These are phyloP conservation scores for Colletotrichum abscissum DNA, from an alignment of 2,329 filamentous ascomycete species.

Conservation along the genomic window DNA sequence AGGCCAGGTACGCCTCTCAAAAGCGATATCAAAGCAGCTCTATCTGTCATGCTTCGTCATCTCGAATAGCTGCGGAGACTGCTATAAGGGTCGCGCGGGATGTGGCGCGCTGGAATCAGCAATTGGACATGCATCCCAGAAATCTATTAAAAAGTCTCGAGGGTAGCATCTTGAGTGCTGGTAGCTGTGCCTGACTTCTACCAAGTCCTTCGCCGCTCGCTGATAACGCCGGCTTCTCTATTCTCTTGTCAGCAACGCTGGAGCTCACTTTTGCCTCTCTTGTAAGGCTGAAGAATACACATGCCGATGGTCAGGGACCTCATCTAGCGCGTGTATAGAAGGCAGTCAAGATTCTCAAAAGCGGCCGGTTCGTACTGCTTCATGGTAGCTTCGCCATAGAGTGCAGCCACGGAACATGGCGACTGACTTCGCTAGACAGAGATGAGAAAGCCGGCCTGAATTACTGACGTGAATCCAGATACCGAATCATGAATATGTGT, in stretches of 20 bases:
- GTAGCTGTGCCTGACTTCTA: neutral
- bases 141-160: neutral
- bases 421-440: neutral
- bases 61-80: neutral
- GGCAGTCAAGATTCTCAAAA: neutral
- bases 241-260: neutral
- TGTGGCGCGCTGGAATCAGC: no score
- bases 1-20: no score
- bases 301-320: neutral
- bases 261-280: neutral
- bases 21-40: no score
- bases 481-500: no score
- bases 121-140: neutral
- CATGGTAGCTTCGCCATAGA: neutral
- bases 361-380: neutral
- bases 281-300: no score
- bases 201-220: neutral
- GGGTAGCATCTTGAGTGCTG: neutral
- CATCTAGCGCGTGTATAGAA: neutral
- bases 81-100: no score
- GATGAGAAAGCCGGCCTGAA: neutral
- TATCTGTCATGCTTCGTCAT: no score
- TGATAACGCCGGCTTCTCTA: neutral
- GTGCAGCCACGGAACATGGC: neutral
- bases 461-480: neutral